A percentile compares a stretch with the other conserved stretches of the same genome.
These are phyloP conservation scores for Linanthus parryae DNA, from an alignment of 148 eudicot genomes.

Conservation along the genomic window DNA sequence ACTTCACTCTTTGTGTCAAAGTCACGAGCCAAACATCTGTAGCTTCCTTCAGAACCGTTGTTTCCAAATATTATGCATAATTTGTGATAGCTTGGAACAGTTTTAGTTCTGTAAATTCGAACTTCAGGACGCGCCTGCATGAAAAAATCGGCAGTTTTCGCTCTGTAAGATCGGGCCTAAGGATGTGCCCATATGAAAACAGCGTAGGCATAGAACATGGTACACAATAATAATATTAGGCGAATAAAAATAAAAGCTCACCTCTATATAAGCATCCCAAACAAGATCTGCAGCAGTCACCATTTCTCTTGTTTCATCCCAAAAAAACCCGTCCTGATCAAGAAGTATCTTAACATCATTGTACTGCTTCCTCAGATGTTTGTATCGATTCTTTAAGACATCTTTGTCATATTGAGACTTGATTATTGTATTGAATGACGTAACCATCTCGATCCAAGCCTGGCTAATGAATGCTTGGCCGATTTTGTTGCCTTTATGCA, in stretches of 20 bases:
- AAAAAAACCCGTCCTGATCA: slow-evolving; percentile 24
- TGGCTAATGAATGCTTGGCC: slow-evolving; percentile 29
- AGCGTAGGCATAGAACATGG: not conserved
- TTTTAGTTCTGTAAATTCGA: slow-evolving; percentile 30
- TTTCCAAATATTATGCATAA: slow-evolving; percentile 24
- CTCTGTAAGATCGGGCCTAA: slow-evolving; percentile 25
- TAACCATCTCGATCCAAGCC: slow-evolving; percentile 27
- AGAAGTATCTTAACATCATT: slow-evolving; percentile 26
- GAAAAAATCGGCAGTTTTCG: slow-evolving; percentile 14
- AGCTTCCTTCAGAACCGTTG: slow-evolving; percentile 17
- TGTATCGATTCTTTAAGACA: slow-evolving; percentile 32
- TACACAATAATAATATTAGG: not conserved
- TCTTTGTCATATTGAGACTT: slow-evolving; percentile 25
- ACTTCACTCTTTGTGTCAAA: slow-evolving; percentile 8
- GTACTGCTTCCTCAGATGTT: slow-evolving; percentile 29
- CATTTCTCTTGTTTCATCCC: slow-evolving; percentile 33
- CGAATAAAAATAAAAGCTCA: not conserved
- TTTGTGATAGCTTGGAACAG: slow-evolving; percentile 27
- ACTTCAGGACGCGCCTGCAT: slow-evolving; percentile 32
- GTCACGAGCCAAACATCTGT: slow-evolving; percentile 10
- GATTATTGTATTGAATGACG: slow-evolving; percentile 27
- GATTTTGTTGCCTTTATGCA: slow-evolving; percentile 25
- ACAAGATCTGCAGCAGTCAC: slow-evolving; percentile 29
- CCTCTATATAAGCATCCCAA: slow-evolving; percentile 28
- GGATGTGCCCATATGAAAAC: slow-evolving; percentile 19